phyloP scores from a whole-genome alignment of 805 yeast species.

The Schizosaccharomyces lindneri region DNA sequence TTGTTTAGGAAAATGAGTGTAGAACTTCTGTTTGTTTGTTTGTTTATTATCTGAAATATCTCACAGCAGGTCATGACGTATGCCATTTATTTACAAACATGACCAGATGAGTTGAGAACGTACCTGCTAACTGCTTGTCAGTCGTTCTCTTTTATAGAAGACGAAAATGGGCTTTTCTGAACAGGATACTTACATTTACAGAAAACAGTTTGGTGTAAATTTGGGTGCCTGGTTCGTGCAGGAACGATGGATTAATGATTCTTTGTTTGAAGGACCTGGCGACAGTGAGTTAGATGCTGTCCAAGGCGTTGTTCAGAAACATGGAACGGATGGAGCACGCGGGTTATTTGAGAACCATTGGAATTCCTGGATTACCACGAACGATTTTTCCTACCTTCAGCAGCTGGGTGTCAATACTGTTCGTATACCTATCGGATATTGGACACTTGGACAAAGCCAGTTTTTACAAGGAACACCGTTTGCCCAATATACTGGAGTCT shows the following conservation, averaged over 20 bases:
- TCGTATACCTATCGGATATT: slow-evolving; percentile 45
- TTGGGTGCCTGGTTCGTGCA: slow-evolving; percentile 1
- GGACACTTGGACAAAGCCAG: slow-evolving; percentile 9
- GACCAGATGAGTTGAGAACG: too few relatives aligned
- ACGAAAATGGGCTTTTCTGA: background rate
- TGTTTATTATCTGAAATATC: too few relatives aligned
- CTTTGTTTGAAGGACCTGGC: background rate
- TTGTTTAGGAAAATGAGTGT: too few relatives aligned
- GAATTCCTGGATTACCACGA: slow-evolving; percentile 38
- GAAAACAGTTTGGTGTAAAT: slow-evolving; percentile 1
- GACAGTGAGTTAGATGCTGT: slow-evolving; percentile 1
- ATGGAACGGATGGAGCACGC: slow-evolving; percentile 23
- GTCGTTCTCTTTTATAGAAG: background rate
- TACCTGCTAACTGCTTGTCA: background rate
- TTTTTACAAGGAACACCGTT: background rate
- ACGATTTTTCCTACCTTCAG: slow-evolving; percentile 31
- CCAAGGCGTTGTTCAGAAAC: slow-evolving; percentile 12
- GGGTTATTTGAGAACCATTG: slow-evolving; percentile 34
- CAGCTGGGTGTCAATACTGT: slow-evolving; percentile 30
- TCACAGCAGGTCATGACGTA: too few relatives aligned
- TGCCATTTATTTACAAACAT: too few relatives aligned
- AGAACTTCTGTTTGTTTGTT: too few relatives aligned
- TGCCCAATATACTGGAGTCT: background rate
- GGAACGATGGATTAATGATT: background rate
- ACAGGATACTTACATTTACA: background rate